A percentile compares a stretch with the other conserved stretches of the same genome.
phyloP scores from a whole-genome alignment of 805 yeast species.

The Candida ficus region DNA sequence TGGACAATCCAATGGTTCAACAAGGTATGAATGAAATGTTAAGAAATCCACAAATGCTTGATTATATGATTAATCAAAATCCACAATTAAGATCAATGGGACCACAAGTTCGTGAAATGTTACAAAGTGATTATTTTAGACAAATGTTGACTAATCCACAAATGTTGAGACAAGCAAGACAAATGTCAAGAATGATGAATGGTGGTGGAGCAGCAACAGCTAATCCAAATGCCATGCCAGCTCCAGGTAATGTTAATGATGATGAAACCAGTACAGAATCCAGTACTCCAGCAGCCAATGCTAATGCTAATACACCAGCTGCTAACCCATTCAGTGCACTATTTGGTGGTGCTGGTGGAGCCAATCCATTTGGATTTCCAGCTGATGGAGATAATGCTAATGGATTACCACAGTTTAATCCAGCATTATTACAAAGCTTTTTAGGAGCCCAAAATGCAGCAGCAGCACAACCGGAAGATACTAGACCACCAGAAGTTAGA shows the following conservation, averaged over 20 bases:
- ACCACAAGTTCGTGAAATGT: slow-evolving; percentile 80
- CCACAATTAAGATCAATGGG: slow-evolving; percentile 86
- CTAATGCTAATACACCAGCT: slow-evolving; percentile 14
- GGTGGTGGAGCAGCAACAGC: slow-evolving; percentile 27
- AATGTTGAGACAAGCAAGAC: slow-evolving; percentile 76
- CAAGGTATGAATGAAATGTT: slow-evolving; percentile 79
- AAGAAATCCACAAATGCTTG: slow-evolving; percentile 84
- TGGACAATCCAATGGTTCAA: slow-evolving; percentile 77
- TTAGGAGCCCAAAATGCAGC: slow-evolving; percentile 33
- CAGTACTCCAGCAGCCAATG: too few species aligned
- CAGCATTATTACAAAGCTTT: slow-evolving; percentile 40
- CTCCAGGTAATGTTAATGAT: slow-evolving; percentile 37
- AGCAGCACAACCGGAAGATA: slow-evolving; percentile 35
- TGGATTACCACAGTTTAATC: slow-evolving; percentile 41
- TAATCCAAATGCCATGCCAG: slow-evolving; percentile 36
- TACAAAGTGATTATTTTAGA: slow-evolving; percentile 80
- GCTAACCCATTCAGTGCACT: slow-evolving; percentile 1
- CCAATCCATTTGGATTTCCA: neutral
- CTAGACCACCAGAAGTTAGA: slow-evolving; percentile 75
- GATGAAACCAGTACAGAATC: too few species aligned
- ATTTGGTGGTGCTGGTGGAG: too few species aligned
- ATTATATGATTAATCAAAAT: slow-evolving; percentile 70
- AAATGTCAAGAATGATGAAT: slow-evolving; percentile 53
- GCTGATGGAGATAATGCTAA: slow-evolving; percentile 10
- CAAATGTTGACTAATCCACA: slow-evolving; percentile 81